These are phyloP conservation scores for Megacollybia platyphylla DNA, from an alignment of 1,284 basidiomycete genomes.

Conservation along the genomic window DNA sequence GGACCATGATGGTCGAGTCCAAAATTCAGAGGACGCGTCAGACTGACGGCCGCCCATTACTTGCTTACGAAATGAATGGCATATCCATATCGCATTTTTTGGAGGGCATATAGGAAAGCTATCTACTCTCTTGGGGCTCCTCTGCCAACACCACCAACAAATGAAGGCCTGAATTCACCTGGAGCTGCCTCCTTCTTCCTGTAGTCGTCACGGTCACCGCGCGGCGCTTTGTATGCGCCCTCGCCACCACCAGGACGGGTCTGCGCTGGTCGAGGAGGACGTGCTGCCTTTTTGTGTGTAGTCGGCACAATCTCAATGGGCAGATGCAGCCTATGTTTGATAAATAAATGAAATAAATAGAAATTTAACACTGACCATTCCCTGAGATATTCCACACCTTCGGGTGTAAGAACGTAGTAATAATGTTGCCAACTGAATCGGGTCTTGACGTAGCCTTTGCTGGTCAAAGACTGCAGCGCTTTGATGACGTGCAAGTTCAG, in stretches of 20 bases:
- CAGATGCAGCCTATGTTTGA: constrained; percentile 71
- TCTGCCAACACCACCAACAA: constrained; percentile 71
- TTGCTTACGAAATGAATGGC: too few species aligned
- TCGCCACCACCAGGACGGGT: constrained; percentile 57
- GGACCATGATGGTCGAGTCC: constrained; percentile 32
- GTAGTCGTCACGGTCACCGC: constrained; percentile 85
- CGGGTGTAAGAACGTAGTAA: constrained; percentile 90
- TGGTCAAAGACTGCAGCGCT: constrained; percentile 96
- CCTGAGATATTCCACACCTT: constrained; percentile 91
- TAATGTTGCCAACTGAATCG: constrained; percentile 96
- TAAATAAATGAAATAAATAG: neutral
- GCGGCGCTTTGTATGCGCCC: constrained; percentile 78
- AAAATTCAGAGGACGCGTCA: too few species aligned
- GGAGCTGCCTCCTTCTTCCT: constrained; percentile 75
- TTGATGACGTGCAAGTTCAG: constrained; percentile 99
- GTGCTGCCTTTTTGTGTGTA: constrained; percentile 90
- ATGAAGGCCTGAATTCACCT: constrained; percentile 75
- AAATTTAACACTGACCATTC: constrained; percentile 55
- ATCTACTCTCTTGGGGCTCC: constrained; percentile 51
- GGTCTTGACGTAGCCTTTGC: constrained; percentile 93
- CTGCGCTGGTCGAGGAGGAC: constrained; percentile 58
- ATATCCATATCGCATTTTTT: too few species aligned
- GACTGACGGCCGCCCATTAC: too few species aligned
- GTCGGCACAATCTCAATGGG: constrained; percentile 88
- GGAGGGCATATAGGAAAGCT: too few species aligned